phyloP scores from a whole-genome alignment of 495 filamentous ascomycete genomes.

The Hyaloscypha finlandica region DNA sequence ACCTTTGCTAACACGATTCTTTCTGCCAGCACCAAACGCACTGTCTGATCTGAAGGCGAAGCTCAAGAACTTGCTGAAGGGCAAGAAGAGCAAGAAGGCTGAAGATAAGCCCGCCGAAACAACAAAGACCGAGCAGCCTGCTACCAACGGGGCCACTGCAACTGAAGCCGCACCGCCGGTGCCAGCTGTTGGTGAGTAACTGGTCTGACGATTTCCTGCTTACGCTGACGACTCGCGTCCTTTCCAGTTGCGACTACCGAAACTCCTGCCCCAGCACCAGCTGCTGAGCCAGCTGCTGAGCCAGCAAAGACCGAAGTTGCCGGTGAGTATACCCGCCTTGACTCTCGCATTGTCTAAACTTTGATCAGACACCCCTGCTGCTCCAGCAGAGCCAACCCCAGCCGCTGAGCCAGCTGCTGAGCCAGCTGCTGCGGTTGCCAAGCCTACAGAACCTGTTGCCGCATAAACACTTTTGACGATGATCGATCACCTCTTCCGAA shows the following conservation, averaged over 20 bases:
- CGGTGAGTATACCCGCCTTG: constrained; percentile 20
- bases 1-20: constrained; percentile 10
- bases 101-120: constrained; percentile 31
- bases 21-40: constrained; percentile 36
- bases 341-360: constrained; percentile 13
- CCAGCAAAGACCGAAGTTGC: constrained; percentile 38
- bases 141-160: constrained; percentile 6
- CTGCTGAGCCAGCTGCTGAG: constrained; percentile 34
- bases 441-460: constrained; percentile 17
- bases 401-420: constrained; percentile 19
- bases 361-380: constrained; percentile 4
- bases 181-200: not conserved
- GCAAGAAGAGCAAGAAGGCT: constrained; percentile 34
- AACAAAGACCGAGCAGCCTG: constrained; percentile 9
- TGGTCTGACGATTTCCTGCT: not conserved
- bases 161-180: constrained; percentile 16
- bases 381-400: constrained; percentile 17
- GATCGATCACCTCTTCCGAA: constrained; percentile 1
- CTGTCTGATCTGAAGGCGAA: constrained; percentile 47
- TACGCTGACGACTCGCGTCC: not conserved
- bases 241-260: not conserved
- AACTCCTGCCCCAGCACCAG: constrained; percentile 18
- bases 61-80: constrained; percentile 55
- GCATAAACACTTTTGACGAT: constrained; percentile 21
- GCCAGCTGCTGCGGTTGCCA: constrained; percentile 13